phyloP scores from a whole-genome alignment of 139 green algal species.

The Tetraselmis striata region DNA sequence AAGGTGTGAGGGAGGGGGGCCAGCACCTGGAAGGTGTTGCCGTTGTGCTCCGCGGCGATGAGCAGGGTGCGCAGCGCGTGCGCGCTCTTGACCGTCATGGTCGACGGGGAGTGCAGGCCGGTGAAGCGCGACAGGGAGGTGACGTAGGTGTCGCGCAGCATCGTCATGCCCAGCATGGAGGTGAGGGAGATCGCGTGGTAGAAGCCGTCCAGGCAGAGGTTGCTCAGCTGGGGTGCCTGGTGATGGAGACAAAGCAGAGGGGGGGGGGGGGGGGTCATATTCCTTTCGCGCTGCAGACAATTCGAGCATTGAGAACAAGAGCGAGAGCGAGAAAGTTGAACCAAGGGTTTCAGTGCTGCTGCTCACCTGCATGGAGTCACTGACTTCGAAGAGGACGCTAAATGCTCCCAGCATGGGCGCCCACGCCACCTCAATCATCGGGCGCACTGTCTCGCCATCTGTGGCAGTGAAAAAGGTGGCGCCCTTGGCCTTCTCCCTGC shows the following conservation, averaged over 20 bases:
- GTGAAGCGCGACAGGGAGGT: constrained; percentile 47
- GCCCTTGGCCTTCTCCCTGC: constrained; percentile 65
- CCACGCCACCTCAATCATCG: constrained; percentile 93
- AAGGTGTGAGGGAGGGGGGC: constrained; percentile 38
- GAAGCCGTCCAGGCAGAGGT: constrained; percentile 69
- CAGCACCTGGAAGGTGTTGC: not conserved
- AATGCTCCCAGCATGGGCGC: constrained; percentile 88
- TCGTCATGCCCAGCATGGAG: constrained; percentile 69
- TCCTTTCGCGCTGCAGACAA: no score
- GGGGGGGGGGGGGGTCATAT: no score
- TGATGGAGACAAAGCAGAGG: no score
- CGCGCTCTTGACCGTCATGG: constrained; percentile 82
- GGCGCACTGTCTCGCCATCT: constrained; percentile 63
- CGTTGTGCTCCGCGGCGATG: not conserved
- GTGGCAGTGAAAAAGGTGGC: constrained; percentile 67
- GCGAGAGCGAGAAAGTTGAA: constrained; percentile 1
- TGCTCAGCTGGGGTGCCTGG: constrained; percentile 12
- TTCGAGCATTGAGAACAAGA: no score
- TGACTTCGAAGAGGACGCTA: constrained; percentile 69
- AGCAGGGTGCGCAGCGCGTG: constrained; percentile 51
- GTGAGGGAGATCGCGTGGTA: constrained; percentile 52
- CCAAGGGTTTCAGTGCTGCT: constrained; percentile 1
- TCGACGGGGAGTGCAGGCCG: constrained; percentile 53
- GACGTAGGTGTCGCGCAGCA: constrained; percentile 82
- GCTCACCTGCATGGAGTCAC: constrained; percentile 18